Conservation (phyloP, 495 filamentous ascomycete genomes). For the Recurvomyces mirabilis region DNA sequence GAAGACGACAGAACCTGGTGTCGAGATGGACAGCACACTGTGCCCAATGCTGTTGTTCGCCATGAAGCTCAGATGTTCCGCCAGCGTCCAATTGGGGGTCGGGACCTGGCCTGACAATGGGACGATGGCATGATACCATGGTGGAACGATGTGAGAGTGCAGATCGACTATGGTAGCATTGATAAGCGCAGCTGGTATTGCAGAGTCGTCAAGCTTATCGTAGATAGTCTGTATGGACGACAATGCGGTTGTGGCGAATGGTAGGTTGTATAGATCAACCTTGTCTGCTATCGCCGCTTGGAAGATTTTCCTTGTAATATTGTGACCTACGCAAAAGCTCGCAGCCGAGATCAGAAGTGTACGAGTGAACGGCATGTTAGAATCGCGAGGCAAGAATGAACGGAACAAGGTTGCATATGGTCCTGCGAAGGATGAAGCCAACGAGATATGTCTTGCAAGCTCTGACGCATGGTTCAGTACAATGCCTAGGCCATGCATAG, state of each 20-base stretch:
- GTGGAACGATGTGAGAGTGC: constrained; percentile 21
- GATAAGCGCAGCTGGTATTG: background rate
- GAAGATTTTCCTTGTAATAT: background rate
- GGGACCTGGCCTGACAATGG: constrained; percentile 14
- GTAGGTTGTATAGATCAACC: background rate
- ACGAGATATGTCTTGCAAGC: too few relatives aligned
- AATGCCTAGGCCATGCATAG: too few relatives aligned
- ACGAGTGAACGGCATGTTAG: too few relatives aligned
- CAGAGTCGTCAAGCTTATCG: background rate
- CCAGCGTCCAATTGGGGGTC: constrained; percentile 19
- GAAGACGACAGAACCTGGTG: constrained; percentile 22
- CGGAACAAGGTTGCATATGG: too few relatives aligned
- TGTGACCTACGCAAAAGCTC: background rate
- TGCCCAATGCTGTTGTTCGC: constrained; percentile 12
- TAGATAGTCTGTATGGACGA: constrained; percentile 2
- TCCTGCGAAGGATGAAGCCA: too few relatives aligned
- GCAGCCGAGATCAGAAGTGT: background rate
- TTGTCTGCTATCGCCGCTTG: background rate
- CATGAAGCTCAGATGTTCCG: constrained; percentile 21
- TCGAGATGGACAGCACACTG: constrained; percentile 18
- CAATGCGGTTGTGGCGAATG: constrained; percentile 1
- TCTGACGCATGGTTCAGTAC: too few relatives aligned
- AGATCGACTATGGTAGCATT: constrained; percentile 21
- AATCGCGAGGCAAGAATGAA: too few relatives aligned
- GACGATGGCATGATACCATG: constrained; percentile 22